A percentile compares a stretch with the other conserved stretches of the same genome.
Conservation (phyloP, 306 rosid genomes). For the Abrus pulchellus region DNA sequence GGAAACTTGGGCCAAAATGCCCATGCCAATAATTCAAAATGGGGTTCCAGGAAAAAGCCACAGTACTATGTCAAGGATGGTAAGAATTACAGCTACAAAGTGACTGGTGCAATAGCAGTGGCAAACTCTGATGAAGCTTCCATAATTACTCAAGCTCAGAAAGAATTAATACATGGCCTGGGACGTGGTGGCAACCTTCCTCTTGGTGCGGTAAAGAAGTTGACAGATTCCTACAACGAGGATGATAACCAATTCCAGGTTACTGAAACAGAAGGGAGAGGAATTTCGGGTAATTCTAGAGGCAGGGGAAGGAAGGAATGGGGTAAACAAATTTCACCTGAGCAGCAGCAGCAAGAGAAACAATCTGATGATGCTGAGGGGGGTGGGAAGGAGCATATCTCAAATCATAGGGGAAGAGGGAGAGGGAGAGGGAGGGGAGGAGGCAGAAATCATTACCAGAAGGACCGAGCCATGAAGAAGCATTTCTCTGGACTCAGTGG, state of each 20-base stretch:
- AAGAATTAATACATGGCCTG: conserved; percentile 85
- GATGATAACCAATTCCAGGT: conserved; percentile 53
- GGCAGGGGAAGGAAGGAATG: conserved; percentile 62
- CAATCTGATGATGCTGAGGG: conserved; percentile 55
- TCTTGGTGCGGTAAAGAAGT: conserved; percentile 83
- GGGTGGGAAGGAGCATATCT: conserved; percentile 47
- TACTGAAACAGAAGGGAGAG: conserved; percentile 64
- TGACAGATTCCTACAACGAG: conserved; percentile 62
- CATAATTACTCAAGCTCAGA: conserved; percentile 64
- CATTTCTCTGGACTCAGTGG: conserved; percentile 91
- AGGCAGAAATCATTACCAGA: conserved; percentile 73
- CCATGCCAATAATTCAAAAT: conserved; percentile 65
- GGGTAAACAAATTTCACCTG: conserved; percentile 49
- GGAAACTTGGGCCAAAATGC: conserved; percentile 60
- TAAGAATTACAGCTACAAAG: conserved; percentile 96
- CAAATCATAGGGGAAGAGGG: conserved; percentile 65
- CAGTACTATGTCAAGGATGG: conserved; percentile 97
- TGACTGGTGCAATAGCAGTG: conserved; percentile 89
- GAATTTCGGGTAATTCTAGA: conserved; percentile 48
- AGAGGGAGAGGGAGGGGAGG: conserved; percentile 76
- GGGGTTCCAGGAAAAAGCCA: conserved; percentile 92
- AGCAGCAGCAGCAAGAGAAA: conserved; percentile 55
- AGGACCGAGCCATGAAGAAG: conserved; percentile 89
- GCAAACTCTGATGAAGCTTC: conserved; percentile 86
- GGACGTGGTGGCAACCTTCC: conserved; percentile 98